phyloP scores from a whole-genome alignment of 805 yeast species.

The Priceomyces fermenticarens region DNA sequence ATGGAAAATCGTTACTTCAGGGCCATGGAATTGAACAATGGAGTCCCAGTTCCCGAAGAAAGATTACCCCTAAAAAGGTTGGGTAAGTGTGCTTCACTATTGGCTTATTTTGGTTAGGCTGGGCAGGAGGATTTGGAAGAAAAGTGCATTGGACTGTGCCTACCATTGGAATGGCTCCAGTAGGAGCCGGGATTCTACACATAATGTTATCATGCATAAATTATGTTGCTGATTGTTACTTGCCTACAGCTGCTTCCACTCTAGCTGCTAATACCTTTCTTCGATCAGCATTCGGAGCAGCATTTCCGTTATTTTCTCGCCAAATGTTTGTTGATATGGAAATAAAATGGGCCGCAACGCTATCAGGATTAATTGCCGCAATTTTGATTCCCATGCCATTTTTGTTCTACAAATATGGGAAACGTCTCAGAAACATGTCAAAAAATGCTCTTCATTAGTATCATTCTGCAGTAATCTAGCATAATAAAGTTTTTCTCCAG shows the following conservation, averaged over 20 bases:
- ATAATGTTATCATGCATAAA: conserved; percentile 52
- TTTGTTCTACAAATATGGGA: conserved; percentile 50
- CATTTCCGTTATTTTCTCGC: conserved; percentile 51
- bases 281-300: conserved; percentile 52
- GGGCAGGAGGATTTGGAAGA: conserved; percentile 72
- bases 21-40: conserved; percentile 23
- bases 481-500: neutral
- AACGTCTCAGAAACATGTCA: conserved; percentile 18
- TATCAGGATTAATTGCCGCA: conserved; percentile 47
- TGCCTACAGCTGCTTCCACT: conserved; percentile 52
- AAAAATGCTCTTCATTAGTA: conserved; percentile 2
- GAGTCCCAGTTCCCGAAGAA: conserved; percentile 65
- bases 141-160: conserved; percentile 67
- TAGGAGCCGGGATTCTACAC: conserved; percentile 40
- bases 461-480: neutral
- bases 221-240: conserved; percentile 53
- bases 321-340: conserved; percentile 45
- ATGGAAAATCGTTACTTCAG: conserved; percentile 53
- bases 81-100: conserved; percentile 67
- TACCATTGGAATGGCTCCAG: conserved; percentile 32
- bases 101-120: conserved; percentile 76
- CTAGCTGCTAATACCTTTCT: conserved; percentile 54
- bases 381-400: conserved; percentile 57
- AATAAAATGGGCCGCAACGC: conserved; percentile 47
- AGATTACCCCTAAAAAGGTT: conserved; percentile 73